These are phyloP conservation scores for Fusarium udum DNA, from an alignment of 2,329 filamentous ascomycete genomes.

Conservation along the genomic window DNA sequence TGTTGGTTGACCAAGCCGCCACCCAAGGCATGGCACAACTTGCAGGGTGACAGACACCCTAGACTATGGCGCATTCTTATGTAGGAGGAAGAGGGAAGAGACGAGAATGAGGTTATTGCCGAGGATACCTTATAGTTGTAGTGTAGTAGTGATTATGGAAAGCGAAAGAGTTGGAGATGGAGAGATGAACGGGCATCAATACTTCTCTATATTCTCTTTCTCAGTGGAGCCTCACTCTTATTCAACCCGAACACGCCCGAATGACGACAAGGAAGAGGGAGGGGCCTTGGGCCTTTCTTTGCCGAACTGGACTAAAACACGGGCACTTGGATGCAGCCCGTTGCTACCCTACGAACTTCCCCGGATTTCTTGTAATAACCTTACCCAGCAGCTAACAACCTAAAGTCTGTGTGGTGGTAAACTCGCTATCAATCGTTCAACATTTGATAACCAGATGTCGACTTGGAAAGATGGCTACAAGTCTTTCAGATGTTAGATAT, in stretches of 20 bases:
- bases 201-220: constrained; percentile 17
- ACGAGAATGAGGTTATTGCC: constrained; percentile 11
- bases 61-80: constrained; percentile 4
- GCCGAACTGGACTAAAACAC: constrained; percentile 17
- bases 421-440: not conserved
- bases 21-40: constrained; percentile 24
- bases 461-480: not conserved
- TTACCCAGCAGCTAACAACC: constrained; percentile 18
- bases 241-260: constrained; percentile 32
- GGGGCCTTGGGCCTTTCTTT: constrained; percentile 7
- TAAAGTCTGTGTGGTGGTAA: not conserved
- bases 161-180: not conserved
- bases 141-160: not conserved
- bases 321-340: constrained; percentile 19
- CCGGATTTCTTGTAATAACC: constrained; percentile 26
- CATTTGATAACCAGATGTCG: not conserved
- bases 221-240: constrained; percentile 8
- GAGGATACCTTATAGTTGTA: not conserved
- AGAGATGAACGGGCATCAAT: constrained; percentile 4
- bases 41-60: constrained; percentile 33
- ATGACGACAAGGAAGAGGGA: constrained; percentile 15
- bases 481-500: not conserved
- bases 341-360: constrained; percentile 27
- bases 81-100: not conserved
- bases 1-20: constrained; percentile 30